Evolutionary conservation across 2,329 filamentous ascomycete species (phyloP), one percentile per base, ranked within the genome.

Genomic region (Penicillium sclerotigenum): DNA sequence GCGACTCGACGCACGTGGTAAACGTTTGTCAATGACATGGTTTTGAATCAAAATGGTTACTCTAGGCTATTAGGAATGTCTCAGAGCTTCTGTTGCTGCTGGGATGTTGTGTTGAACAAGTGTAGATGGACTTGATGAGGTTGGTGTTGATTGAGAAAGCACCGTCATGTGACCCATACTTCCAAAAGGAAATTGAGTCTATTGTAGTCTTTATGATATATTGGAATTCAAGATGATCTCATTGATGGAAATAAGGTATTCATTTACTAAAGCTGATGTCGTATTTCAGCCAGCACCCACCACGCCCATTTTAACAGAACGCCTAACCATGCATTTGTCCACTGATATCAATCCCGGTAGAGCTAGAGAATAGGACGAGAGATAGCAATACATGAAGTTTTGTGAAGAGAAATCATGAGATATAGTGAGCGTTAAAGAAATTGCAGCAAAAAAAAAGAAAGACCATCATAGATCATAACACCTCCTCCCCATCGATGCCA

Each of bases 1-100:
- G 91, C 91, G 34, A 97, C 93, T 64, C 86, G 90, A 47, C 93
- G 89, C 62, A 92, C 88, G 61, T 90, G 86, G 77, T 93, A 97
- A 29, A 89, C 75, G 69, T 97, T 97, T 40, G 84, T 83, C 56
- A 93, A 61, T 38, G 69, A 65, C 65, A 72, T 72, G 8, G 13
- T 22, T 13, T 16, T 10, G 16, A 24, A 14, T 6, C 0, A 24
- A 29, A 14, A 22, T 29, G 14, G 11, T 26, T 28, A 3, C 13
- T 33, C 20, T 20, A 26, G 22, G n/a, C 22, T 13, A 29, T 13
- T 16, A 3, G 22, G 18, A 13, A 18, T 7, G 4, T 31, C 11
- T 47, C 36, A 14, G 40, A 46, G 10, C 5, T 8, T 20, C n/a
- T 24, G 47, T 38, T 28, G 53, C 16, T 36, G 31, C 9, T 26